These are phyloP conservation scores for Oxytropis ochrocephala DNA, from an alignment of 306 rosid genomes.

Conservation along the genomic window DNA sequence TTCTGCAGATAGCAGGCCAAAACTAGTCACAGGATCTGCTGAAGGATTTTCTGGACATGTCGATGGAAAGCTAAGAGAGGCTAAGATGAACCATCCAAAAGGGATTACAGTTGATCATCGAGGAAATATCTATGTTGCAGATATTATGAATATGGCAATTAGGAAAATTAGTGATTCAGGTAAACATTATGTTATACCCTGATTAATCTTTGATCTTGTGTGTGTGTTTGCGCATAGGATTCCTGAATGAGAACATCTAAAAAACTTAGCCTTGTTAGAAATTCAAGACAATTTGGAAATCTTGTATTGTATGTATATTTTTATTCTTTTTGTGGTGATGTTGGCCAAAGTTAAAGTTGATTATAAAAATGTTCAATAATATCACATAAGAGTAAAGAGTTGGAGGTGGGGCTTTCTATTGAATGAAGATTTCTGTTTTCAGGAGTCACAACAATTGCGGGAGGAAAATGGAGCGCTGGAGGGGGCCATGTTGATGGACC, in stretches of 20 bases:
- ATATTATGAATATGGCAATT: conserved; percentile 77
- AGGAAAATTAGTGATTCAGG: conserved; percentile 88
- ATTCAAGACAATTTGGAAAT: not conserved
- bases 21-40: conserved; percentile 74
- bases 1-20: conserved; percentile 78
- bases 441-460: conserved; percentile 94
- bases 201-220: not conserved
- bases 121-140: conserved; percentile 87
- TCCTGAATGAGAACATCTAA: not conserved
- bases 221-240: not conserved
- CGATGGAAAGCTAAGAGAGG: conserved; percentile 78
- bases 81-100: conserved; percentile 82
- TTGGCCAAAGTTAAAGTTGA: not conserved
- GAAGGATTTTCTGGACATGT: conserved; percentile 83
- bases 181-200: conserved; percentile 11
- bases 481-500: conserved; percentile 88
- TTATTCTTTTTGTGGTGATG: not conserved
- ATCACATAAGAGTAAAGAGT: not conserved
- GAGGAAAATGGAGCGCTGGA: conserved; percentile 74
- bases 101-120: conserved; percentile 82
- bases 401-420: conserved; percentile 1
- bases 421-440: conserved; percentile 22
- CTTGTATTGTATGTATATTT: not conserved
- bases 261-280: not conserved
- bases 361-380: not conserved